These are phyloP conservation scores for Puccinia horiana DNA, from an alignment of 1,284 basidiomycete genomes.

Conservation along the genomic window DNA sequence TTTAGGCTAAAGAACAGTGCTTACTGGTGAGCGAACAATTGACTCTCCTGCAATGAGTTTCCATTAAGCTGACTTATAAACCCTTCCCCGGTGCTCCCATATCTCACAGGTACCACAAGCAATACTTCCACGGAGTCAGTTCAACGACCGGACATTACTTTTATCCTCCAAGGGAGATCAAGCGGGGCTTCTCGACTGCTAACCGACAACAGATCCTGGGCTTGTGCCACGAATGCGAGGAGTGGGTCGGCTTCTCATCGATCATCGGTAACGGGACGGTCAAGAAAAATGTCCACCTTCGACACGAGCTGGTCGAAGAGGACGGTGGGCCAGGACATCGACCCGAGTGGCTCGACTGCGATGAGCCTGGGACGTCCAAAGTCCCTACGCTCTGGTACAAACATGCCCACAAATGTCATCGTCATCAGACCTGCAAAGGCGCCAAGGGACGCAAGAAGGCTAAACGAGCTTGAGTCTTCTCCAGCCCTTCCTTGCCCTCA, in stretches of 20 bases:
- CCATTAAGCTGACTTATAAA: not conserved
- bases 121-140: constrained; percentile 46
- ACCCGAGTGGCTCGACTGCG: not conserved
- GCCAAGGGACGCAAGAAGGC: constrained; percentile 47
- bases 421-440: constrained; percentile 50
- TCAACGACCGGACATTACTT: constrained; percentile 49
- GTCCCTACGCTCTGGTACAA: constrained; percentile 49
- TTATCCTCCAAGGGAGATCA: constrained; percentile 41
- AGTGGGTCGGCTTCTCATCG: constrained; percentile 45
- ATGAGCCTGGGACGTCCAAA: not conserved
- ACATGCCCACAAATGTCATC: constrained; percentile 49
- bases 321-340: not conserved
- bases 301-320: not conserved
- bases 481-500: not conserved
- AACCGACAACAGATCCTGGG: constrained; percentile 46
- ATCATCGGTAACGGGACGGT: constrained; percentile 10
- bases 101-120: constrained; percentile 45
- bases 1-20: constrained; percentile 48
- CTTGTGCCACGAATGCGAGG: constrained; percentile 38
- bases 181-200: constrained; percentile 40
- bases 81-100: too few species aligned
- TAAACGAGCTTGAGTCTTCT: constrained; percentile 24
- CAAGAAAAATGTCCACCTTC: not conserved
- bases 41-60: not conserved
- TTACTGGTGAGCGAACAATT: constrained; percentile 30